Conservation (phyloP, 805 yeast species). For the Yarrowia sp. region DNA sequence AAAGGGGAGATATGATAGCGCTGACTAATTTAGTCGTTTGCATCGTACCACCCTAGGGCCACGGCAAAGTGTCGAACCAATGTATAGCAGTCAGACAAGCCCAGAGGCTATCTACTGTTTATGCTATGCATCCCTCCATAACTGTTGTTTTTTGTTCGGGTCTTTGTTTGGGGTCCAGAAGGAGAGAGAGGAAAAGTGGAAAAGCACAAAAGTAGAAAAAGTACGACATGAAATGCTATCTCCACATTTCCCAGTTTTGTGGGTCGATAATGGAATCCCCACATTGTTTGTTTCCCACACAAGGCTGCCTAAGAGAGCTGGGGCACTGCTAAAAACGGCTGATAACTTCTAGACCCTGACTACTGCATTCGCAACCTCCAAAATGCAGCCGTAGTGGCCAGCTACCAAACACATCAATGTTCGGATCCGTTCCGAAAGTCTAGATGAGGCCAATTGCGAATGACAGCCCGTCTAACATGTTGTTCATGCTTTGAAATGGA, state of each 20-base stretch:
- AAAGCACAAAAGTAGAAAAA: too few species aligned
- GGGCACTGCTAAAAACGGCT: conserved; percentile 7
- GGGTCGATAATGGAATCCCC: conserved; percentile 9
- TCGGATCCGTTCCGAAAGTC: conserved; percentile 13
- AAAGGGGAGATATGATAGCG: too few species aligned
- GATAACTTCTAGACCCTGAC: conserved; percentile 19
- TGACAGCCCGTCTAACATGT: not conserved
- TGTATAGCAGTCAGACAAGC: not conserved
- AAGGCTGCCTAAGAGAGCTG: not conserved
- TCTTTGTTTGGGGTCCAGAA: not conserved
- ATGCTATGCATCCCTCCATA: conserved; percentile 1
- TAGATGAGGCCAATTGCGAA: not conserved
- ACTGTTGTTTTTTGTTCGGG: too few species aligned
- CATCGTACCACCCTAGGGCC: too few species aligned
- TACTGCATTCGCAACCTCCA: not conserved
- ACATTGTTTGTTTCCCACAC: not conserved
- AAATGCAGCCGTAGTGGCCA: not conserved
- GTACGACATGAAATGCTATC: not conserved
- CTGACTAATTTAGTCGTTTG: too few species aligned
- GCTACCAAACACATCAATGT: not conserved
- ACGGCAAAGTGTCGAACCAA: too few species aligned
- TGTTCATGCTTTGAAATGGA: conserved; percentile 9
- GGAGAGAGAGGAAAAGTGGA: too few species aligned
- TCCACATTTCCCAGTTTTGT: not conserved
- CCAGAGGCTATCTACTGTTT: not conserved